Base-by-base conservation (phyloP, 148 eudicot species). In the Polygonum maritimum region DNA sequence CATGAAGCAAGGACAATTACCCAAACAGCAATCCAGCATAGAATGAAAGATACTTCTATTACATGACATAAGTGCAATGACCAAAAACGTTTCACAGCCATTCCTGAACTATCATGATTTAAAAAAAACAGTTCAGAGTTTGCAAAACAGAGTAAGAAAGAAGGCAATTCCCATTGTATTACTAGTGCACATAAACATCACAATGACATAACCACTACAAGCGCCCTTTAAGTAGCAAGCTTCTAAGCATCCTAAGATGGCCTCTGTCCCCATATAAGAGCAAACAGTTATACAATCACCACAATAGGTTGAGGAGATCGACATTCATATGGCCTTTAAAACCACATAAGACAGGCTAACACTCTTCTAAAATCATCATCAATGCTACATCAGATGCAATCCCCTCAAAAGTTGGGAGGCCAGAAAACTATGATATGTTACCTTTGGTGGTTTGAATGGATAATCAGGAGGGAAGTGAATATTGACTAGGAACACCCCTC, bases 401-500 rank as follows among this genome's bases (percentile, higher is more conserved):
- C 19, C 45, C 45, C 22, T 70, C 13, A 70, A 39, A 38, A 21
- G 31, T 26, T 7, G 39, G 41, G 35, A 26, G 35, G 65, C 35
- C 14, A 9, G 38, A 12, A 26, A 3, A 10, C 2, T 10, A 60
- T 26, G 16, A 7, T 22, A 38, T 38, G 71, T 31, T 33, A 70
- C 73, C 73, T 70, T 70, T 16, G 73, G 73, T 36, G 73, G 73
- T n/a, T 70, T 70, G 19, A 70, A 70, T 70, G 73, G 73, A 70
- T 39, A 69, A 69, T 69, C 73, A 15, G 73, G 73, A 38, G 73
- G 73, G 3, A 69, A 69, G 73, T 69, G 73, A 41, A 70, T 70
- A 41, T 38, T 70, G 48, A 70, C 73, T 16, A 70, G 73, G n/a
- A 70, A 71, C 74, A 75, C 84, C 15, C 74, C 86, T 11, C 75